These are phyloP conservation scores for Angophora floribunda DNA, from an alignment of 345 rosid genomes.

Conservation along the genomic window DNA sequence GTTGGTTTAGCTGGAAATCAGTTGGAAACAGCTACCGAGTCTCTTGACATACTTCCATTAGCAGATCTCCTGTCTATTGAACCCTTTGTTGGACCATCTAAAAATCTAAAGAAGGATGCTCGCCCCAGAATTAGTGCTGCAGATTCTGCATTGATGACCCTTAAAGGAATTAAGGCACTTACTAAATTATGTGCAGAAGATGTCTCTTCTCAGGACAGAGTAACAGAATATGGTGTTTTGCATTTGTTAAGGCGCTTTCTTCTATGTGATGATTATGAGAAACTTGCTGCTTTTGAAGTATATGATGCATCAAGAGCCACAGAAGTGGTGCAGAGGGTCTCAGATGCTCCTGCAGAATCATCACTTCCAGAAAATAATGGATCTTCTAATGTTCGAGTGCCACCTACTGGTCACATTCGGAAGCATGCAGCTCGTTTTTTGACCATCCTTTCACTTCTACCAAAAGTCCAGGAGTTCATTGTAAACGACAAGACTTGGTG, in stretches of 20 bases:
- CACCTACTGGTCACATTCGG: conserved; percentile 84
- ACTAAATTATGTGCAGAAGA: conserved; percentile 72
- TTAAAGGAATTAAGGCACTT: conserved; percentile 81
- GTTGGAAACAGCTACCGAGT: conserved; percentile 28
- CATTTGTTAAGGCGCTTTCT: conserved; percentile 82
- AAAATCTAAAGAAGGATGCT: conserved; percentile 61
- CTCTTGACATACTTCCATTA: conserved; percentile 48
- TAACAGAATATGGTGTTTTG: conserved; percentile 59
- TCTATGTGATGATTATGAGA: conserved; percentile 87
- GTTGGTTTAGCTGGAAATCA: conserved; percentile 72
- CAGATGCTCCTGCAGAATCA: conserved; percentile 34
- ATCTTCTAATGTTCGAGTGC: conserved; percentile 63
- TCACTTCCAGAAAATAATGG: conserved; percentile 26
- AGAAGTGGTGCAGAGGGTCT: conserved; percentile 42
- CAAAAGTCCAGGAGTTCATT: conserved; percentile 62
- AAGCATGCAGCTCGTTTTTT: conserved; percentile 91
- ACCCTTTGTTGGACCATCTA: conserved; percentile 62
- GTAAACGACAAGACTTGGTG: conserved; percentile 62
- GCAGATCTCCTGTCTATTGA: conserved; percentile 83
- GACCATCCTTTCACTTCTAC: conserved; percentile 76
- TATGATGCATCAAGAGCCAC: conserved; percentile 82
- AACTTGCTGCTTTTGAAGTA: conserved; percentile 78
- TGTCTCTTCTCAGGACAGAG: conserved; percentile 51
- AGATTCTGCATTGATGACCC: conserved; percentile 86
- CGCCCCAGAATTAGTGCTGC: conserved; percentile 59